Evolutionary conservation across 257 asterid genomes (phyloP), one percentile per base, ranked within the genome.

Genomic region (Lantana camara): DNA sequence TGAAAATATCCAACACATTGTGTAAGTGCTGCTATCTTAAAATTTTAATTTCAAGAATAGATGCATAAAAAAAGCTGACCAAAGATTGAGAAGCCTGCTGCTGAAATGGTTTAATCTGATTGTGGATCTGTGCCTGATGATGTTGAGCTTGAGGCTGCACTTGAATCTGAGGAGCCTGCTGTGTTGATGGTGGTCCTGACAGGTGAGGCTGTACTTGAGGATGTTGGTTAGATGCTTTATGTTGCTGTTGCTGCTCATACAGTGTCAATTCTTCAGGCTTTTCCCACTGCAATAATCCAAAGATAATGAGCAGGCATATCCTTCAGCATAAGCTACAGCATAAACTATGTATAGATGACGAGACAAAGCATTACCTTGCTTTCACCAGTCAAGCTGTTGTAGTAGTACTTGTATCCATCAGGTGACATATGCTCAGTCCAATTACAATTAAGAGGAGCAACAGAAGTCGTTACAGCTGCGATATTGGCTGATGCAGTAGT

Each of bases 391-490:
- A 75, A 29, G 68, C 78, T 84, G 82, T 87, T 87, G 74, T 89
- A 84, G 74, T 92, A 92, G 77, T 92, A 92, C 76, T 85, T 92
- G 79, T 79, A 89, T 60, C 98, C 98, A 78, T 92, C 97, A 37
- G 96, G 98, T 5, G 97, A 82, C 40, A 76, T 82, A 78, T 92
- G 98, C 74, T 92, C 98, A 5, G 98, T 83, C 98, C 98, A 92
- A 69, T 76, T 82, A 79, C 85, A 85, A 42, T 73, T 70, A 46
- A 50, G n/a, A n/a, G n/a, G n/a, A n/a, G n/a, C n/a, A n/a, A n/a
- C n/a, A n/a, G n/a, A n/a, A n/a, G n/a, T n/a, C n/a, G n/a, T 54
- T 32, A 73, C 53, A 64, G 79, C 75, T 35, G 40, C 11, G 9
- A 7, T 9, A 35, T 27, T 27, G 32, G 32, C 2, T 27, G 40